Evolutionary conservation across 345 rosid species (phyloP), one percentile per base, ranked within the genome.

Genomic region (Hibiscus trionum): DNA sequence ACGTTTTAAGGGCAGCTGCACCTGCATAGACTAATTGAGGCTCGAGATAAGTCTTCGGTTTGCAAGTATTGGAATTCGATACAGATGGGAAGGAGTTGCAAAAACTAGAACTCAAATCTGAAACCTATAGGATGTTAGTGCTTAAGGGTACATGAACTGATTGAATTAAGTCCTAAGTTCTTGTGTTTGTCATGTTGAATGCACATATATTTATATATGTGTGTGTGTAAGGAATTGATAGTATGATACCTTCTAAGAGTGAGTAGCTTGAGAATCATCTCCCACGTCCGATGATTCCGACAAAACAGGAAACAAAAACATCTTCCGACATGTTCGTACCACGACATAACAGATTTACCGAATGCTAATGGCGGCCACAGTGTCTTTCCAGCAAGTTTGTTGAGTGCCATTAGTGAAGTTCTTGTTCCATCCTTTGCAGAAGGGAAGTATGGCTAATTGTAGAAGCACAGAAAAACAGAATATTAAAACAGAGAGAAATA

Each of bases 261-360:
- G 77, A 90, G 58, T 21, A 81, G 74, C 84, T 86, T 90, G 66
- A 93, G 49, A 57, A 86, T 80, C 57, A 61, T 81, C 82, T 91
- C 98, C 96, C 98, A 93, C 0, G 70, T 75, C 77, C 82, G 76
- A 80, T 88, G 98, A 77, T 90, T 80, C 42, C 84, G 80, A 79
- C 95, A 90, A 39, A 86, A 12, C 1, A 90, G 21, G 37, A 90
- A 80, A 53, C 93, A 89, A 27, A 88, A 72, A 37, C 88, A 86
- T 66, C 96, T 86, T 12, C 89, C 86, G 63, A 93, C 65, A 69
- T 93, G 97, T 49, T 93, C 93, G 46, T 90, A 89, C 98, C 98
- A 89, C 35, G 91, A 81, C 95, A 89, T 89, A 49, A 86, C 77
- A 12, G 97, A 78, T 42, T 85, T 58, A 56, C 85, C 86, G 78